These are phyloP conservation scores for Boletus subcaerulescens DNA, from an alignment of 768 basidiomycete genomes.

Conservation along the genomic window DNA sequence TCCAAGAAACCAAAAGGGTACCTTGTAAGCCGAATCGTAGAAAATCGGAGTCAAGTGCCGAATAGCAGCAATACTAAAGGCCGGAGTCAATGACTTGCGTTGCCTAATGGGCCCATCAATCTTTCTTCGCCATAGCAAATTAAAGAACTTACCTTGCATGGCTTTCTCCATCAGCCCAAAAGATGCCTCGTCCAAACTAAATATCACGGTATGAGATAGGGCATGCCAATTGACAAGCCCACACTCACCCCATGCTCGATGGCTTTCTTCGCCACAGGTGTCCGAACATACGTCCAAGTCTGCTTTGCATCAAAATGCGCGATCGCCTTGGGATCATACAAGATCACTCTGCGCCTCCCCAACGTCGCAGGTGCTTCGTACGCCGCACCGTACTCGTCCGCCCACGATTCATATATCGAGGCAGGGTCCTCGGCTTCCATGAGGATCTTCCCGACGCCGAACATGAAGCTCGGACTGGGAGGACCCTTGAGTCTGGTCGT, in stretches of 20 bases:
- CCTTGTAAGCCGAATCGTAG: conserved; percentile 30
- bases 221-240: background rate
- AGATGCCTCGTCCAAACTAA: conserved; percentile 30
- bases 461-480: conserved; percentile 12
- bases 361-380: conserved; percentile 14
- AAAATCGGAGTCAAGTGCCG: conserved; percentile 24
- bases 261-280: conserved; percentile 30
- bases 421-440: background rate
- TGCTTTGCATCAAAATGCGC: conserved; percentile 11
- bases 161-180: conserved; percentile 37
- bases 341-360: conserved; percentile 9
- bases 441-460: conserved; percentile 13
- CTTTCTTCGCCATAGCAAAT: background rate
- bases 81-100: conserved; percentile 27
- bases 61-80: conserved; percentile 25
- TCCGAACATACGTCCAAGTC: conserved; percentile 39
- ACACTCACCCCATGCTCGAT: conserved; percentile 26
- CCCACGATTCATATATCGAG: conserved; percentile 20
- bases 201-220: background rate
- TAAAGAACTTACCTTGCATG: conserved; percentile 36
- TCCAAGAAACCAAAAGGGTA: background rate
- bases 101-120: conserved; percentile 11
- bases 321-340: conserved; percentile 40
- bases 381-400: conserved; percentile 12
- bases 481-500: conserved; percentile 19